Base-by-base conservation (phyloP, 1,139 yeast species). In the Lodderomyces pseudojiufengensis region DNA sequence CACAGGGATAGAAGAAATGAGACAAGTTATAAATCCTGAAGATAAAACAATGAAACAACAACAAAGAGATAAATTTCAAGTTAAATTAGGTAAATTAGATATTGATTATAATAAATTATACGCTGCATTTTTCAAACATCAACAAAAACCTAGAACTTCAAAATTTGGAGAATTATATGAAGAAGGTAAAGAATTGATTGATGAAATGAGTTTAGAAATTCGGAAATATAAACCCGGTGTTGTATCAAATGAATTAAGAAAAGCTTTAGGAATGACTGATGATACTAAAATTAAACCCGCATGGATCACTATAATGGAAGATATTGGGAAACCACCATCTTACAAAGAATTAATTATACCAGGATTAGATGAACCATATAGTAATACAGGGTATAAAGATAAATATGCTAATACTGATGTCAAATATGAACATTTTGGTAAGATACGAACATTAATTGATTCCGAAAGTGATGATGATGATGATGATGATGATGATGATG, bases 1-100 rank as follows among this genome's bases (percentile, higher is more conserved):
- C 38, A 92, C 97, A 0, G 97, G 96, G 1, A 88, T 92, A 29
- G 77, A 80, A 49, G 90, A 84, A 41, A 85, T 90, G 95, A 73
- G 97, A 53, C 59, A 64, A 24, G 66, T 65, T 13, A 13, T 15
- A 7, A 18, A 18, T 7, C 16, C 25, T 8, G 82, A 74, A 14
- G 66, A 68, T 7, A 51, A 44, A 38, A 73, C 84, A 2, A 54
- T 87, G 45, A 79, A 84, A 50, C 95, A 87, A 49, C 75, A 76
- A 52, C 84, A 83, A 55, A 69, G 97, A 43, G 94, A 85, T 40
- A 70, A 84, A 37, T 95, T 90, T 0, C 96, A 87, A 54, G 97
- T 97, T 0, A 87, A 86, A 54, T 69, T 87, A 78, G 95, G 95
- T 1, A 70, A 80, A 39, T 61, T 92, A 20, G 98, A 92, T 57